A percentile compares a stretch with the other conserved stretches of the same genome.
These are phyloP conservation scores for Xylariaceae sp. DNA, from an alignment of 2,329 filamentous ascomycete species.

Conservation along the genomic window DNA sequence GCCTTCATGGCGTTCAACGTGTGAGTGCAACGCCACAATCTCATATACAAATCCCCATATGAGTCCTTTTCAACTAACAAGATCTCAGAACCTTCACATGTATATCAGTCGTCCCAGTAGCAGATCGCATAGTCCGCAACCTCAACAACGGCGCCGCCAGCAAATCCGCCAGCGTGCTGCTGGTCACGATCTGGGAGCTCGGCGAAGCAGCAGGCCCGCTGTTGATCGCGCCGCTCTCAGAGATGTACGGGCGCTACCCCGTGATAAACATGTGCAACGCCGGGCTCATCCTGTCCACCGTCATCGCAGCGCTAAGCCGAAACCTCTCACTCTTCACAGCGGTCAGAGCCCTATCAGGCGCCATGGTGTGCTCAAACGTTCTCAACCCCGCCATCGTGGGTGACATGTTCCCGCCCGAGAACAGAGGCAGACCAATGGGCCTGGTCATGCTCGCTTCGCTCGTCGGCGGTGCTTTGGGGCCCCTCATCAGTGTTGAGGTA, in stretches of 20 bases:
- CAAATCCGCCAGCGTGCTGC: conserved; percentile 53
- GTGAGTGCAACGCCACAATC: conserved; percentile 33
- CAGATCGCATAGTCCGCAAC: conserved; percentile 49
- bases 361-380: conserved; percentile 63
- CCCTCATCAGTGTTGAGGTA: conserved; percentile 53
- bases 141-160: conserved; percentile 37
- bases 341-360: conserved; percentile 57
- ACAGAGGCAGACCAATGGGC: conserved; percentile 58
- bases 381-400: conserved; percentile 63
- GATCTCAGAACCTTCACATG: conserved; percentile 53
- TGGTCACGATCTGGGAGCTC: conserved; percentile 70
- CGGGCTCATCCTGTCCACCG: conserved; percentile 48
- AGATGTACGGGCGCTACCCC: conserved; percentile 55
- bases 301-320: conserved; percentile 44
- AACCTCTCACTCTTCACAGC: conserved; percentile 47
- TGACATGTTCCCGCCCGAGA: conserved; percentile 58
- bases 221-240: conserved; percentile 61
- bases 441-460: conserved; percentile 56
- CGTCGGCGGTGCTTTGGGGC: conserved; percentile 55
- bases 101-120: conserved; percentile 54
- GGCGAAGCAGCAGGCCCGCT: conserved; percentile 61
- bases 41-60: not conserved
- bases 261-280: conserved; percentile 54
- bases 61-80: not conserved
- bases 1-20: conserved; percentile 56